Evolutionary conservation across 768 basidiomycete species (phyloP).

Genomic region (Boletellus sp.): DNA sequence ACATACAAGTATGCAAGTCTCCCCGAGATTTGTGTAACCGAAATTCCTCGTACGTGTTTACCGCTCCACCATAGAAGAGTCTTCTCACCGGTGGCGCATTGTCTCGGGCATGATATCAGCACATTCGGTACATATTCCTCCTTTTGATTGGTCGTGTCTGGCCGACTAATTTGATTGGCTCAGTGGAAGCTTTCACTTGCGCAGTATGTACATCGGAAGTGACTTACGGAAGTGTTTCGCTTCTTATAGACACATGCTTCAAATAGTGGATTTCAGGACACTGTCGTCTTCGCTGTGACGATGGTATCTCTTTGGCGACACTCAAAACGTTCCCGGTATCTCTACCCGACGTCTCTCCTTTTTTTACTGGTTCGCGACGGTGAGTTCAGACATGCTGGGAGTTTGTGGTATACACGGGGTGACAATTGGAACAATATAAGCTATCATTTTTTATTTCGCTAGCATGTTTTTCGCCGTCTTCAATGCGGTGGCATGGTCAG

Average conservation of each 20-base stretch:
- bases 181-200: slow-evolving; percentile 5
- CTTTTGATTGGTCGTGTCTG: not conserved
- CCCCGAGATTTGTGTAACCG: not conserved
- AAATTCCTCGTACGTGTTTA: not conserved
- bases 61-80: not conserved
- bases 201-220: not conserved
- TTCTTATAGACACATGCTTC: not conserved
- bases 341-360: slow-evolving; percentile 8
- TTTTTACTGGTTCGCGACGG: slow-evolving; percentile 10
- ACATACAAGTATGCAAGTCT: not conserved
- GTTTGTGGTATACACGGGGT: not conserved
- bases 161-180: not conserved
- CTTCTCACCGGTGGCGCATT: not conserved
- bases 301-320: slow-evolving; percentile 5
- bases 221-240: no score
- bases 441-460: slow-evolving; percentile 1
- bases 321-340: not conserved
- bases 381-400: not conserved
- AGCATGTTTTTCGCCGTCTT: not conserved
- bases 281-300: not conserved
- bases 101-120: not conserved
- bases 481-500: slow-evolving; percentile 3
- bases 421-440: not conserved
- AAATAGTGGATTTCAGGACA: slow-evolving; percentile 8
- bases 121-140: not conserved